Base-by-base conservation (phyloP, 140 eudicot genomes). In the Erigeron philadelphicus region DNA sequence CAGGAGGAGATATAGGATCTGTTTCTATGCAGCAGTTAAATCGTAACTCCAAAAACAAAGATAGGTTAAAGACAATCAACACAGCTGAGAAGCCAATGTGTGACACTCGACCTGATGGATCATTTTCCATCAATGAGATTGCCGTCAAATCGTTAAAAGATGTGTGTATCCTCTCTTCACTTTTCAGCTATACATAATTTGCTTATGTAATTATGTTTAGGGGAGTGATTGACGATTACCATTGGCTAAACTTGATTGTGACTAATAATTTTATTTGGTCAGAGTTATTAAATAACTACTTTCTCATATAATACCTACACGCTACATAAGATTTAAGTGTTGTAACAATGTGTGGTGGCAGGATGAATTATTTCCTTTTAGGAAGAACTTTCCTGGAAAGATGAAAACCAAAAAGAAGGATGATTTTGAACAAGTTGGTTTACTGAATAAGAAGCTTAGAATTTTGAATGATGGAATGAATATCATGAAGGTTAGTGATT, bases 381-480 rank as follows among this genome's bases (percentile, higher is more conserved):
- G 72, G 59, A 86, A 78, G 78, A 82, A 54, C 78, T 35, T 76
- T 13, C 19, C 84, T 66, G 89, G 81, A 18, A 92, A 92, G 80
- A 57, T 82, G 67, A 92, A 92, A 71, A 60, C 86, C 13, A 88
- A 79, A 76, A 92, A 81, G 76, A 88, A 84, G 78, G 81, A 70
- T 76, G 96, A 86, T 45, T 44, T 81, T 61, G 90, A 86, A 41
- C 82, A 83, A 19, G 75, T 81, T 61, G 89, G 85, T 12, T 72
- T 86, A 21, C 73, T 84, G 19, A 78, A 85, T 52, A 92, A 88
- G 76, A 92, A 88, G 61, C 82, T 92, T n/a, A 86, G 78, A 82
- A 88, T 92, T 59, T 74, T 92, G 79, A 90, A 81, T 12, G 98
- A 92, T 59, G 95, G 96, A 68, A 74, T 88, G 78, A 78, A 72